Percentiles rank a stretch among this genome's conserved stretches.
Conservation (phyloP, 2,329 filamentous ascomycete genomes). For the Pseudogymnoascus sp. region DNA sequence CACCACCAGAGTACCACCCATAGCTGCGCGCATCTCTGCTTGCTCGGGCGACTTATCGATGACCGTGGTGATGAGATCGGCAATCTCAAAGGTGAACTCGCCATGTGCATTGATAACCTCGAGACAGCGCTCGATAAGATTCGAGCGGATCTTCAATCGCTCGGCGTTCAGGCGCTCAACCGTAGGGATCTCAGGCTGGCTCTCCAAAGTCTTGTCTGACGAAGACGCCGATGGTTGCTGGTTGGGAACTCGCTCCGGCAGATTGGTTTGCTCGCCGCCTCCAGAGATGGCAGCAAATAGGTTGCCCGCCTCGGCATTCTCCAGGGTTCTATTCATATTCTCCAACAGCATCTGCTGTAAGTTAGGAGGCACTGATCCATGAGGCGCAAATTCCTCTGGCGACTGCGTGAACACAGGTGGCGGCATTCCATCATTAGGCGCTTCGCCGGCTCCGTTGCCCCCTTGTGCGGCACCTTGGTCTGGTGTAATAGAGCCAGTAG, state of each 20-base stretch:
- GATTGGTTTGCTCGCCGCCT: constrained; percentile 7
- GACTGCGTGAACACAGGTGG: not conserved
- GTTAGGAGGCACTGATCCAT: not conserved
- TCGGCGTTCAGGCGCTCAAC: constrained; percentile 73
- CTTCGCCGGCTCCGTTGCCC: constrained; percentile 5
- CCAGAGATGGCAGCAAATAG: constrained; percentile 10
- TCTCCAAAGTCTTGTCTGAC: not conserved
- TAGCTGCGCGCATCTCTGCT: constrained; percentile 53
- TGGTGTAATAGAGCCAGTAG: constrained; percentile 22
- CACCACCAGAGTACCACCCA: constrained; percentile 73
- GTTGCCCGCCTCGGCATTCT: constrained; percentile 2
- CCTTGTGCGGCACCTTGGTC: constrained; percentile 20
- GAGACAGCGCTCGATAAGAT: constrained; percentile 80
- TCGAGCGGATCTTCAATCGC: constrained; percentile 61
- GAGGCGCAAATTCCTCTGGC: not conserved
- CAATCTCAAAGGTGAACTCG: constrained; percentile 80
- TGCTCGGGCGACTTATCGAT: constrained; percentile 51
- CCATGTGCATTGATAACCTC: constrained; percentile 85
- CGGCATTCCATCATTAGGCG: not conserved
- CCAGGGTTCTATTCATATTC: not conserved
- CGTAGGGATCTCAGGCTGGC: constrained; percentile 36
- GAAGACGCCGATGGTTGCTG: constrained; percentile 14
- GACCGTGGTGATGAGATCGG: constrained; percentile 74
- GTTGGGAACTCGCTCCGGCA: constrained; percentile 13
- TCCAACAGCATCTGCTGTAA: not conserved